Percentiles rank a stretch among this genome's conserved stretches.
phyloP scores from a whole-genome alignment of 1,139 yeast genomes.

The Candida glucosophila region DNA sequence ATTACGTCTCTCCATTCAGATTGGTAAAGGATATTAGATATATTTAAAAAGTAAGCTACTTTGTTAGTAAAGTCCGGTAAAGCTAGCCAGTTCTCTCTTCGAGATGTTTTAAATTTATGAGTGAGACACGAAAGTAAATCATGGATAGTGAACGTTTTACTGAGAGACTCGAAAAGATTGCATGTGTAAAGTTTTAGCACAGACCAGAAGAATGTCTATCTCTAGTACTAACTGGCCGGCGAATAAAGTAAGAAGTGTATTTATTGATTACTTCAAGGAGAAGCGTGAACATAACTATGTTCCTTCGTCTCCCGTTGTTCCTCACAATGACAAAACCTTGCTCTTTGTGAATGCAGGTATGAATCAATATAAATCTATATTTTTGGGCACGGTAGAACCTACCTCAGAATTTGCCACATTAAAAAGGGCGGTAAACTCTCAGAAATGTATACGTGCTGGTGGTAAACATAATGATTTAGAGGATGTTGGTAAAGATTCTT shows the following conservation, averaged over 20 bases:
- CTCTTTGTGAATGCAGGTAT: slow-evolving; percentile 96
- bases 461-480: slow-evolving; percentile 98
- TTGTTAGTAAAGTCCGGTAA: no score
- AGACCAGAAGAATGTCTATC: slow-evolving; percentile 10
- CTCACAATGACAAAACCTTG: slow-evolving; percentile 95
- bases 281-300: slow-evolving; percentile 66
- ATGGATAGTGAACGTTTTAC: no score
- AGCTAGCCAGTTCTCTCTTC: no score
- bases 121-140: no score
- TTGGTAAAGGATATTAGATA: no score
- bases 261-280: slow-evolving; percentile 67
- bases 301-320: slow-evolving; percentile 90
- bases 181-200: slow-evolving; percentile 10
- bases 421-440: slow-evolving; percentile 90
- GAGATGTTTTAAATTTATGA: no score
- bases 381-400: slow-evolving; percentile 95
- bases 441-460: slow-evolving; percentile 98
- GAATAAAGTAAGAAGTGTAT: slow-evolving; percentile 74
- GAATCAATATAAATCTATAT: slow-evolving; percentile 97
- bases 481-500: slow-evolving; percentile 95
- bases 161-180: no score
- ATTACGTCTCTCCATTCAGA: no score
- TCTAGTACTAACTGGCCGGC: slow-evolving; percentile 48
- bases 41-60: no score
- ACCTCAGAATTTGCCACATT: slow-evolving; percentile 74